These are phyloP conservation scores for Penicillium italicum DNA, from an alignment of 2,329 filamentous ascomycete species.

Conservation along the genomic window DNA sequence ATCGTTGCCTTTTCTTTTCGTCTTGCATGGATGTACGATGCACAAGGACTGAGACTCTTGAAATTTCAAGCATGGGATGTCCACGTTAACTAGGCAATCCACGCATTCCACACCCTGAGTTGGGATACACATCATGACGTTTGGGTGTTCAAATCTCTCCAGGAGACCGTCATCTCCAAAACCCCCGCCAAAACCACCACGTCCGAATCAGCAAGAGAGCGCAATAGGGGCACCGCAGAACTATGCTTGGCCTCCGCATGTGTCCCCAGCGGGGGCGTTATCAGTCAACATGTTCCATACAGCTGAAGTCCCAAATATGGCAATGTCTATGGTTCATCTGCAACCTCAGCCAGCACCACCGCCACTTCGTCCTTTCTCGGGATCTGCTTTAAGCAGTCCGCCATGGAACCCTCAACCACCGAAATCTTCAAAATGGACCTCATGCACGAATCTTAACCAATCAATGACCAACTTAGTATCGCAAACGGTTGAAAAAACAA, in stretches of 20 bases:
- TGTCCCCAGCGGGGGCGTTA: not conserved
- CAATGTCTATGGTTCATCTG: constrained; percentile 5
- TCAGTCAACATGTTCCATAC: constrained; percentile 6
- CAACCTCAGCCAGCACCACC: not conserved
- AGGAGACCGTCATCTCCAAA: not conserved
- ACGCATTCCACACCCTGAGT: not conserved
- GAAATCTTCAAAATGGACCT: constrained; percentile 11
- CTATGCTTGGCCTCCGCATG: not conserved
- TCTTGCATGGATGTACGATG: not conserved
- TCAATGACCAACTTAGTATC: constrained; percentile 15
- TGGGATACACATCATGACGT: not conserved
- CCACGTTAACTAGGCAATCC: too few species aligned
- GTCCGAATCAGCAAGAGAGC: not conserved
- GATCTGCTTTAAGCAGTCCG: not conserved
- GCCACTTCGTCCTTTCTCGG: not conserved
- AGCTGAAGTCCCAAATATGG: not conserved
- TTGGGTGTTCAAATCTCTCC: not conserved
- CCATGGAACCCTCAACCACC: not conserved
- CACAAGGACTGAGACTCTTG: not conserved
- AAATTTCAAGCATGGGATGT: not conserved
- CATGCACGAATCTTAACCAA: constrained; percentile 10
- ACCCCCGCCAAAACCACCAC: constrained; percentile 6
- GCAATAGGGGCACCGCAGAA: not conserved
- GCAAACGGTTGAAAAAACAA: constrained; percentile 19
- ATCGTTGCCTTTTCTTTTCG: not conserved